Base-by-base conservation (phyloP, 2,329 filamentous ascomycete species). In the Trichophyton simii region DNA sequence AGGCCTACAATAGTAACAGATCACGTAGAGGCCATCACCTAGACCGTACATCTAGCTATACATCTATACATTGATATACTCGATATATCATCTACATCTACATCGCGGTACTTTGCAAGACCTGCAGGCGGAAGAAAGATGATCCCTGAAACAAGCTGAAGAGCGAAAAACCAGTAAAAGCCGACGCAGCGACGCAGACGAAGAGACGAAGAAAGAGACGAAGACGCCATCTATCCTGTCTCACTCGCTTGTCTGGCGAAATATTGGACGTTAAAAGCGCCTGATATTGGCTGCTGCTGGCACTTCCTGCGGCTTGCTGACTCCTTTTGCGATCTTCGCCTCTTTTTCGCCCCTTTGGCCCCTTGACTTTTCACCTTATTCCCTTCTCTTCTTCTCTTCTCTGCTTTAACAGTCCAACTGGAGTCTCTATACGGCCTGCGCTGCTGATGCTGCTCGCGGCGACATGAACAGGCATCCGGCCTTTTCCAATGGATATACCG, bases 391-490 rank as follows among this genome's bases (percentile, higher is more conserved):
- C n/a, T 34, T 54, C 18, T 28, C 9, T 25, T 4, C 28, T 55
- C 42, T 46, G 42, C 18, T n/a, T 22, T 22, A 22, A 22, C 22
- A 22, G 22, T 22, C 3, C 22, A 3, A 22, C 22, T 22, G 22
- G 22, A 11, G 8, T 38, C 28, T 31, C 28, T 13, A 1, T 8
- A 38, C 11, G 34, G 34, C 34, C 34, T 38, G 34, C 34, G 34
- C 9, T 38, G 34, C 34, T 38, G 34, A 75, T 73, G 73, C 69
- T 69, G 65, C 59, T 66, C 64, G 65, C 58, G 70, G 72, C 84
- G 78, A 88, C 87, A 91, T 94, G 85, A 88, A 92, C 73, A 85
- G 90, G 79, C 89, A 95, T 81, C 82, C 87, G 75, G 86, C 86
- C 74, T 92, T 88, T 76, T 84, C 87, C 65, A 95, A 94, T 78